Conservation (phyloP, 768 basidiomycete species). For the Asterophora lycoperdoides region DNA sequence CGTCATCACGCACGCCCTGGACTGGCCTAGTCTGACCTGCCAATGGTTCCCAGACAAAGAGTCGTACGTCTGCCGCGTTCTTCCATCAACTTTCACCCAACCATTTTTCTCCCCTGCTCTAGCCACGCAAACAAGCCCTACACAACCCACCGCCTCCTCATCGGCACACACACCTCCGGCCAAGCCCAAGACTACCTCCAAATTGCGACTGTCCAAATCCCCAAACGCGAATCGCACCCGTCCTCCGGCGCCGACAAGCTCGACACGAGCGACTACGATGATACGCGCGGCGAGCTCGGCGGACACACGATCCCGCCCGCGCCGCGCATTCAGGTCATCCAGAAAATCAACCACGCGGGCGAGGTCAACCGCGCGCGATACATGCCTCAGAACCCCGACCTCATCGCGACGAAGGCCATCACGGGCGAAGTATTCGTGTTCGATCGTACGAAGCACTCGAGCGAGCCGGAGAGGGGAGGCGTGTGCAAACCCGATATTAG, state of each 20-base stretch:
- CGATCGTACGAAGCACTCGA: constrained; percentile 95
- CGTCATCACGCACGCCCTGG: constrained; percentile 94
- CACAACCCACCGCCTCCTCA: constrained; percentile 87
- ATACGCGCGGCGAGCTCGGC: constrained; percentile 93
- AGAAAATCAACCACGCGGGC: constrained; percentile 91
- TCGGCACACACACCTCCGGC: constrained; percentile 96
- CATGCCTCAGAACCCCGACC: constrained; percentile 98
- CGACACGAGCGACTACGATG: constrained; percentile 78
- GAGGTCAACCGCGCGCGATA: constrained; percentile 98
- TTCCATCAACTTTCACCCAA: neutral
- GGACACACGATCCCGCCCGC: constrained; percentile 82
- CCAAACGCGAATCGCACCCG: constrained; percentile 63
- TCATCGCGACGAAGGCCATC: constrained; percentile 93
- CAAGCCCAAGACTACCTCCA: constrained; percentile 93
- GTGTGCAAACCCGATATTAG: constrained; percentile 88
- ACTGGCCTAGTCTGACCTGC: constrained; percentile 97
- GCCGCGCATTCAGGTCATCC: constrained; percentile 84
- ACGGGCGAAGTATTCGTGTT: constrained; percentile 92
- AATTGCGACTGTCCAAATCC: constrained; percentile 92
- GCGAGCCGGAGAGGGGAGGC: constrained; percentile 82
- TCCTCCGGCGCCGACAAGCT: constrained; percentile 69
- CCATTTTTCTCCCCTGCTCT: constrained; percentile 2
- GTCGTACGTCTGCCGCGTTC: constrained; percentile 47
- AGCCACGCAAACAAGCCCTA: constrained; percentile 93
- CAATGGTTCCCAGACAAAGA: constrained; percentile 99